Evolutionary conservation across 352 stramenopile species (phyloP).

Genomic region (Phytophthora capsici): DNA sequence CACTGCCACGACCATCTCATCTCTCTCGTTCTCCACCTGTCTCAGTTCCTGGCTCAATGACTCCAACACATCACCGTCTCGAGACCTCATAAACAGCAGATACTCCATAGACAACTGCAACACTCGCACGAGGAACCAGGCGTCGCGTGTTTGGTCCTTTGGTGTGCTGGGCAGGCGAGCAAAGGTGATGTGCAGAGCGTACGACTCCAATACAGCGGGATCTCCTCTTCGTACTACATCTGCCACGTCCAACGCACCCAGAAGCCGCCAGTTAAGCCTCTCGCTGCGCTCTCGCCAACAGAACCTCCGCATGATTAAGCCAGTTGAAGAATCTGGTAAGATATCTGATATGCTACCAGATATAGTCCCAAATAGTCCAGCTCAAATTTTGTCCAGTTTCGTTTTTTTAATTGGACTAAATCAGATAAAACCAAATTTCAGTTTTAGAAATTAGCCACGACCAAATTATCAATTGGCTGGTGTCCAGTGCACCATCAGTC

Average conservation of each 20-base stretch:
- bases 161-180: constrained; percentile 46
- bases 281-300: constrained; percentile 81
- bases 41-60: constrained; percentile 56
- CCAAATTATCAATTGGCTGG: too few relatives aligned
- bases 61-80: constrained; percentile 60
- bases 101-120: constrained; percentile 83
- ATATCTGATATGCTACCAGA: constrained; percentile 13
- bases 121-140: constrained; percentile 74
- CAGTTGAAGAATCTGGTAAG: constrained; percentile 12
- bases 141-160: constrained; percentile 46
- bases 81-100: constrained; percentile 68
- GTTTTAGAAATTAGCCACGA: too few relatives aligned
- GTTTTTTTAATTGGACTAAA: too few relatives aligned
- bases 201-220: constrained; percentile 67
- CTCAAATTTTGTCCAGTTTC: too few relatives aligned
- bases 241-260: constrained; percentile 53
- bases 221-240: constrained; percentile 63
- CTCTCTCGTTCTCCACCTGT: constrained; percentile 47
- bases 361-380: too few relatives aligned
- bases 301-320: constrained; percentile 50
- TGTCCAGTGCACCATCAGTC: not conserved
- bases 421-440: too few relatives aligned
- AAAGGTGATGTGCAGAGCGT: constrained; percentile 78
- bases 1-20: constrained; percentile 41
- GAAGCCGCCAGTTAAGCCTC: constrained; percentile 75